These are phyloP conservation scores for Coemansia nantahalensis DNA, from an alignment of 192 early-diverging fungal genomes.

Conservation along the genomic window DNA sequence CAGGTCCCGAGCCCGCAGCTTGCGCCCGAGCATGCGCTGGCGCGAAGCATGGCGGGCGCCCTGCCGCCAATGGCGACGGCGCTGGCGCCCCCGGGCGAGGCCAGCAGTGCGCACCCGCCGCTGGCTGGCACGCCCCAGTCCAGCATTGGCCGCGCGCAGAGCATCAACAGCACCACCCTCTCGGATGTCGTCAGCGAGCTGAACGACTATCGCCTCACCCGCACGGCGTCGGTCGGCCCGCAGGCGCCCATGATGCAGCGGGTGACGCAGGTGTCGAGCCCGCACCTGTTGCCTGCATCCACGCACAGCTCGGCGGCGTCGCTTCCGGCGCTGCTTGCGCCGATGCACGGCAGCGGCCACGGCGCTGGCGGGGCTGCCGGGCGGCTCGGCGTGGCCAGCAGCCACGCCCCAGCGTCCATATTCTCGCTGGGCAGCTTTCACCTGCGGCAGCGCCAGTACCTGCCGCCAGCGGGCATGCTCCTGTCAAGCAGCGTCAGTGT, in stretches of 20 bases:
- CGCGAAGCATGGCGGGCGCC: too few species aligned
- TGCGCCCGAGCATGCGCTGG: too few species aligned
- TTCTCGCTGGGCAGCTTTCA: slow-evolving; percentile 5
- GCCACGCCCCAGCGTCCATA: not conserved
- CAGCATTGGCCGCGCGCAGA: slow-evolving; percentile 9
- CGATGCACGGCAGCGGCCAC: slow-evolving; percentile 13
- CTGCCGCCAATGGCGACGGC: slow-evolving; percentile 10
- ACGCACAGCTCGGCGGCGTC: slow-evolving; percentile 44
- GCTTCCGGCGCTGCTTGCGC: slow-evolving; percentile 25
- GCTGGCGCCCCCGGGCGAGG: slow-evolving; percentile 29
- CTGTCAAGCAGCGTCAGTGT: slow-evolving; percentile 29
- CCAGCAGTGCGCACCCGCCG: not conserved
- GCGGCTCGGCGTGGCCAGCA: slow-evolving; percentile 12
- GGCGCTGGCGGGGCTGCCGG: slow-evolving; percentile 29
- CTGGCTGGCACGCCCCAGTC: slow-evolving; percentile 7
- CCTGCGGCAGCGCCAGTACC: slow-evolving; percentile 35
- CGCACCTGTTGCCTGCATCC: slow-evolving; percentile 26
- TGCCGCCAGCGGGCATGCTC: slow-evolving; percentile 13
- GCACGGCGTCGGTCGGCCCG: slow-evolving; percentile 22
- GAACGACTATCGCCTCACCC: slow-evolving; percentile 28
- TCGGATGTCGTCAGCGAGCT: slow-evolving; percentile 14
- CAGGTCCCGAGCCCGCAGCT: too few species aligned
- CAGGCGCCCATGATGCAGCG: slow-evolving; percentile 1
- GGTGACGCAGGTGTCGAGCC: slow-evolving; percentile 27
- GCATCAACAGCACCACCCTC: slow-evolving; percentile 8